These are phyloP conservation scores for Zasmidium citrigriseum DNA, from an alignment of 2,329 filamentous ascomycete species.

Conservation along the genomic window DNA sequence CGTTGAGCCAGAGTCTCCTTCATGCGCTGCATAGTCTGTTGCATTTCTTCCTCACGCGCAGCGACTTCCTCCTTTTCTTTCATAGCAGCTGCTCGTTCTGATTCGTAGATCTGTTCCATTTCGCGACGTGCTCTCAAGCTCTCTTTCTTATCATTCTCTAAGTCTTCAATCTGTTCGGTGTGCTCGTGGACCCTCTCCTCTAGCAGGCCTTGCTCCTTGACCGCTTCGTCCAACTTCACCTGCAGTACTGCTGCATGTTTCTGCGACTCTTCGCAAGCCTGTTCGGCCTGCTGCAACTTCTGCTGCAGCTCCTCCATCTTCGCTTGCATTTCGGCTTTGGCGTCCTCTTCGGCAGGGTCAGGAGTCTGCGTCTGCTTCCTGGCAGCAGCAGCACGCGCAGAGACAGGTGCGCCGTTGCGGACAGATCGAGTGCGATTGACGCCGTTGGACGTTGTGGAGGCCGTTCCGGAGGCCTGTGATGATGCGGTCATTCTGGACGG, in stretches of 20 bases:
- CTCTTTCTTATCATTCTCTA: constrained; percentile 85
- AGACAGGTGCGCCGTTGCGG: constrained; percentile 65
- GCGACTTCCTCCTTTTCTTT: constrained; percentile 90
- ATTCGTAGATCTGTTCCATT: constrained; percentile 89
- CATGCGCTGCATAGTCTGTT: constrained; percentile 82
- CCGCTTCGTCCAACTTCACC: constrained; percentile 79
- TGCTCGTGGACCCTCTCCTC: constrained; percentile 87
- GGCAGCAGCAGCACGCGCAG: constrained; percentile 71
- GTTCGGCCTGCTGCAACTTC: constrained; percentile 79
- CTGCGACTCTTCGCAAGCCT: constrained; percentile 65
- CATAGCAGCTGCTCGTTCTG: constrained; percentile 80
- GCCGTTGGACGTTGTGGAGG: constrained; percentile 19
- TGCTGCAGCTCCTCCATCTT: constrained; percentile 83
- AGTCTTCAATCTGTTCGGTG: constrained; percentile 76
- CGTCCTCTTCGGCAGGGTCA: constrained; percentile 57
- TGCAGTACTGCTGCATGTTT: constrained; percentile 86
- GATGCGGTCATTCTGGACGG: constrained; percentile 24
- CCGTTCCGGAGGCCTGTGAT: constrained; percentile 10
- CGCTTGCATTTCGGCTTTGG: constrained; percentile 75
- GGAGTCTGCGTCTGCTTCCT: constrained; percentile 46
- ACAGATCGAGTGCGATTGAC: constrained; percentile 59
- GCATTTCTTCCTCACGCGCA: constrained; percentile 85
- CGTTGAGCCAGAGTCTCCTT: constrained; percentile 86
- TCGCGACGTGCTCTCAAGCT: constrained; percentile 81
- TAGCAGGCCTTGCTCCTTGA: constrained; percentile 78